Percentiles rank a stretch among this genome's conserved stretches.
phyloP scores from a whole-genome alignment of 768 basidiomycete species.

The Mycena epipterygia region DNA sequence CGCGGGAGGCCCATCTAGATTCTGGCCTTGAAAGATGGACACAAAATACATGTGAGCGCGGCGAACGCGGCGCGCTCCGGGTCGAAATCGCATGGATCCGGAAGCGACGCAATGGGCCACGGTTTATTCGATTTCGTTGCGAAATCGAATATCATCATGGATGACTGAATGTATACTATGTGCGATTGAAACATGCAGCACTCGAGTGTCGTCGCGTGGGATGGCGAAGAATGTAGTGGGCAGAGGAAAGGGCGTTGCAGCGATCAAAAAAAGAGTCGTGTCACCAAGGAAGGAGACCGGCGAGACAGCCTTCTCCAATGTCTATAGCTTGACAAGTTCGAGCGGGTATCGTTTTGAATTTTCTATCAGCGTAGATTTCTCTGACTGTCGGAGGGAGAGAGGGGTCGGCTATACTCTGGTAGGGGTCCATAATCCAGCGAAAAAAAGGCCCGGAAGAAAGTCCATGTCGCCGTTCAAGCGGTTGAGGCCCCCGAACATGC shows the following conservation, averaged over 20 bases:
- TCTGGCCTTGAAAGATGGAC: slow-evolving; percentile 43
- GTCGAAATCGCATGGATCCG: slow-evolving; percentile 37
- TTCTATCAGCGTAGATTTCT: neutral
- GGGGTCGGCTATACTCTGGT: neutral
- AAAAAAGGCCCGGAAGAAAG: neutral
- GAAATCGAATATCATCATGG: slow-evolving; percentile 40
- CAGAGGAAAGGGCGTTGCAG: no score
- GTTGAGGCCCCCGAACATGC: no score
- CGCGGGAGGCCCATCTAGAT: slow-evolving; percentile 48
- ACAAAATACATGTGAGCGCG: slow-evolving; percentile 45
- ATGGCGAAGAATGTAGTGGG: no score
- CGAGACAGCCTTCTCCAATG: no score
- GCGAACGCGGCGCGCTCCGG: slow-evolving; percentile 44
- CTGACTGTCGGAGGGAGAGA: slow-evolving; percentile 7
- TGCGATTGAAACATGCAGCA: slow-evolving; percentile 48
- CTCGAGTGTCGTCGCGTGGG: slow-evolving; percentile 33
- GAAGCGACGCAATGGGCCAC: slow-evolving; percentile 36
- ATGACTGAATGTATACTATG: slow-evolving; percentile 49
- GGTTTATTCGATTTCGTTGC: slow-evolving; percentile 50
- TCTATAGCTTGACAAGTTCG: neutral
- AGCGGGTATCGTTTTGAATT: neutral
- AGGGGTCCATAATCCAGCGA: slow-evolving; percentile 7
- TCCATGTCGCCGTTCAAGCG: neutral
- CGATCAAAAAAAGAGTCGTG: no score
- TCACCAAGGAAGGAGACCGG: neutral